phyloP scores from a whole-genome alignment of 1,139 yeast genomes.

The Yamadazyma pseudoaaseri region DNA sequence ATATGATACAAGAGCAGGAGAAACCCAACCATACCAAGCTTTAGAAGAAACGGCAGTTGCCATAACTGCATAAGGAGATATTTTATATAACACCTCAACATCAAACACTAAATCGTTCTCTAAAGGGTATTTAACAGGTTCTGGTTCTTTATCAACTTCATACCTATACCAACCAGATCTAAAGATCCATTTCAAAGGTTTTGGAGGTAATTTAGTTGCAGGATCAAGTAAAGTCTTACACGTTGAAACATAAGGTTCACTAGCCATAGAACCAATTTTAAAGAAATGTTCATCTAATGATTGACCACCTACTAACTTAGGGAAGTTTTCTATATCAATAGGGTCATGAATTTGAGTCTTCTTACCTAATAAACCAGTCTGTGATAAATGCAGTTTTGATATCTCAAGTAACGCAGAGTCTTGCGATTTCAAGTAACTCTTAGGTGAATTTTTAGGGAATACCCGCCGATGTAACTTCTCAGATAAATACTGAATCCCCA shows the following conservation, averaged over 20 bases:
- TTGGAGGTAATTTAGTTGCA: slow-evolving; percentile 34
- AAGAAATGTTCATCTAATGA: slow-evolving; percentile 84
- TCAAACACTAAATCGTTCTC: slow-evolving; percentile 78
- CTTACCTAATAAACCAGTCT: slow-evolving; percentile 75
- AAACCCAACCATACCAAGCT: slow-evolving; percentile 97
- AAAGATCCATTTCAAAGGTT: slow-evolving; percentile 55
- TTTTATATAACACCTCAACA: slow-evolving; percentile 81
- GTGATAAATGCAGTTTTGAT: slow-evolving; percentile 59
- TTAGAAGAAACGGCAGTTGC: slow-evolving; percentile 76
- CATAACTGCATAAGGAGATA: slow-evolving; percentile 71
- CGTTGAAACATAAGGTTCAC: slow-evolving; percentile 61
- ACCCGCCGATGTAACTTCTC: slow-evolving; percentile 55
- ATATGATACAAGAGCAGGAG: slow-evolving; percentile 60
- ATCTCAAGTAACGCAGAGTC: slow-evolving; percentile 48
- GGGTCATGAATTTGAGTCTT: slow-evolving; percentile 67
- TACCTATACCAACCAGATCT: slow-evolving; percentile 86
- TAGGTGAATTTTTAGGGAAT: slow-evolving; percentile 44
- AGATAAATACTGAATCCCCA: slow-evolving; percentile 69
- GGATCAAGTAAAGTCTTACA: slow-evolving; percentile 35
- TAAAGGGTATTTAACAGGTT: slow-evolving; percentile 62
- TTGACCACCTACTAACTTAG: slow-evolving; percentile 60
- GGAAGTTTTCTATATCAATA: slow-evolving; percentile 57
- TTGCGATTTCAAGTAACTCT: slow-evolving; percentile 23
- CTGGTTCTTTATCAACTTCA: slow-evolving; percentile 50
- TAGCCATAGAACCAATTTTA: slow-evolving; percentile 58